phyloP scores from a whole-genome alignment of 805 yeast genomes.

The Candida sphagnicola region DNA sequence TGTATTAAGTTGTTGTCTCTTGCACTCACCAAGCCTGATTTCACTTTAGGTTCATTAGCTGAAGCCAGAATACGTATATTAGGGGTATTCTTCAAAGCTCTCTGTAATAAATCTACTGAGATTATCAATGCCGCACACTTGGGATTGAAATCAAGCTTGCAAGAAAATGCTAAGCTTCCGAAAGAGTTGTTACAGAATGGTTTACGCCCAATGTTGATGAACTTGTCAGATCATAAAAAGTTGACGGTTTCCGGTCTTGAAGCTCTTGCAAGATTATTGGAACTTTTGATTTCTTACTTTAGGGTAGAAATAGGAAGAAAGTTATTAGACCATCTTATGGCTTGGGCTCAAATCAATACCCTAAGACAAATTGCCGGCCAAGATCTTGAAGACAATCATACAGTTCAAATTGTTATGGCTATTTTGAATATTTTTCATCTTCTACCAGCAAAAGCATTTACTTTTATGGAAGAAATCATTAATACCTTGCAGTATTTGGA shows the following conservation, averaged over 20 bases:
- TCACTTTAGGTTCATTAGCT: conserved; percentile 67
- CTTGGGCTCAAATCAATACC: conserved; percentile 88
- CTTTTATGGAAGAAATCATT: conserved; percentile 85
- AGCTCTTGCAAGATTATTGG: conserved; percentile 83
- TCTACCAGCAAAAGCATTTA: conserved; percentile 87
- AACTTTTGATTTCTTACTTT: conserved; percentile 84
- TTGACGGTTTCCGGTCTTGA: conserved; percentile 86
- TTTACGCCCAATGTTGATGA: conserved; percentile 91
- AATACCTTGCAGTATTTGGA: conserved; percentile 75
- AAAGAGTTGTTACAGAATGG: conserved; percentile 95
- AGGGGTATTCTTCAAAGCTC: conserved; percentile 91
- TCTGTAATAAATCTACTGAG: conserved; percentile 78
- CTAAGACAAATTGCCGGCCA: conserved; percentile 73
- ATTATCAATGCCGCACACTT: conserved; percentile 92
- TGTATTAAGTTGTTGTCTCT: conserved; percentile 80
- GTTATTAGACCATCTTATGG: conserved; percentile 85
- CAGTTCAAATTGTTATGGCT: conserved; percentile 84
- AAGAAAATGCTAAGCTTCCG: conserved; percentile 85
- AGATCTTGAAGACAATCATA: conserved; percentile 74
- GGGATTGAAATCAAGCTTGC: conserved; percentile 77
- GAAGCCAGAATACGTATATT: conserved; percentile 80
- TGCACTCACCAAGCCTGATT: conserved; percentile 82
- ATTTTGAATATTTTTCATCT: conserved; percentile 88
- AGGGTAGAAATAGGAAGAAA: conserved; percentile 96
- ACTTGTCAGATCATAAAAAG: conserved; percentile 88